phyloP scores from a whole-genome alignment of 2,329 filamentous ascomycete species.

The Arthrobotrys musiformis region DNA sequence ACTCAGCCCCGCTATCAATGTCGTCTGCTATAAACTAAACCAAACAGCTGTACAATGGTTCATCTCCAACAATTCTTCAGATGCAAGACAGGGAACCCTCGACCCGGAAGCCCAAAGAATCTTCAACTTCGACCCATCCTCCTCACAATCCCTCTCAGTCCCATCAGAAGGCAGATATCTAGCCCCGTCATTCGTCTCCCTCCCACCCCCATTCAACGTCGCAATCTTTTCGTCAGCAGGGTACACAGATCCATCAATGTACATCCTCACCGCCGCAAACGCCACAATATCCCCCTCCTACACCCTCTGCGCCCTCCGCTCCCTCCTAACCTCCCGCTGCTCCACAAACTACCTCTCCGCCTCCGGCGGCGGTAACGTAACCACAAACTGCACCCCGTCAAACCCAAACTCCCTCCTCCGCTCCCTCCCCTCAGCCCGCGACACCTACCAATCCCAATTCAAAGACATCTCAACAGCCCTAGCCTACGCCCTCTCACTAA shows the following conservation, averaged over 20 bases:
- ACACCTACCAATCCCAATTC: slow-evolving; percentile 47
- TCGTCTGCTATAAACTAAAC: slow-evolving; percentile 76
- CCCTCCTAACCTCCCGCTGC: slow-evolving; percentile 73
- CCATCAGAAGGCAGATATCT: slow-evolving; percentile 75
- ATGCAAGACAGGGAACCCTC: slow-evolving; percentile 58
- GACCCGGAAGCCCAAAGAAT: slow-evolving; percentile 60
- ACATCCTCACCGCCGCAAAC: slow-evolving; percentile 71
- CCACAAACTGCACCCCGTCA: slow-evolving; percentile 65
- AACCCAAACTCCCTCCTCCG: slow-evolving; percentile 29
- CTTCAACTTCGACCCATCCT: slow-evolving; percentile 62
- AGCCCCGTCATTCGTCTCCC: slow-evolving; percentile 61
- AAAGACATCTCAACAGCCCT: slow-evolving; percentile 51
- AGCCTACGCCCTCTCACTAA: slow-evolving; percentile 45
- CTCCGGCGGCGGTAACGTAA: slow-evolving; percentile 70
- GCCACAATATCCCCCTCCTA: slow-evolving; percentile 65
- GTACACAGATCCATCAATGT: slow-evolving; percentile 69
- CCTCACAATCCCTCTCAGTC: slow-evolving; percentile 68
- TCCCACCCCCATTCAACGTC: slow-evolving; percentile 74
- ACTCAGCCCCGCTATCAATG: slow-evolving; percentile 76
- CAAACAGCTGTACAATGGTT: slow-evolving; percentile 37
- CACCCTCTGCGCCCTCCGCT: slow-evolving; percentile 75
- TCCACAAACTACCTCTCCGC: slow-evolving; percentile 72
- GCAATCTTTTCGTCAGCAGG: slow-evolving; percentile 69
- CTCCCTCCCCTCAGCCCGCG: slow-evolving; percentile 4
- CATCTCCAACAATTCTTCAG: slow-evolving; percentile 57